phyloP scores from a whole-genome alignment of 148 eudicot genomes.

The Polygonum maritimum region DNA sequence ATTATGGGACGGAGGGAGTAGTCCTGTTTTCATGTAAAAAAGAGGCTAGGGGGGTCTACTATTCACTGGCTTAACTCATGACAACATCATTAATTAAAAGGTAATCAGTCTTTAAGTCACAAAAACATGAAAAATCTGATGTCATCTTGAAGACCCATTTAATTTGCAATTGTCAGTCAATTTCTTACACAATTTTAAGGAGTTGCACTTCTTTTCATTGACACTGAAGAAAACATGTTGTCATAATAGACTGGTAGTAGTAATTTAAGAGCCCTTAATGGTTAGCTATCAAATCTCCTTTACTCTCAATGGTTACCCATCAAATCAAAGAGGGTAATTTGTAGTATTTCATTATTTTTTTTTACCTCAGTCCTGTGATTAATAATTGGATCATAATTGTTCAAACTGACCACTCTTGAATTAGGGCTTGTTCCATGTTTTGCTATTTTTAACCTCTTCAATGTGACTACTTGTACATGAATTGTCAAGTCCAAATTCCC shows the following conservation, averaged over 20 bases:
- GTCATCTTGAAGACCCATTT: background rate
- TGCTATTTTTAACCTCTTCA: too few relatives aligned
- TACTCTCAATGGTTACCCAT: background rate
- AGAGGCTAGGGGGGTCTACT: background rate
- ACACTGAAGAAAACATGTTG: background rate
- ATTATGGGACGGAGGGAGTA: too few relatives aligned
- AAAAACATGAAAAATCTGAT: background rate
- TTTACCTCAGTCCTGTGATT: background rate
- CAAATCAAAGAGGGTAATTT: background rate
- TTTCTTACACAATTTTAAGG: background rate
- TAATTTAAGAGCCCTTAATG: background rate
- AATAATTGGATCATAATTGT: background rate
- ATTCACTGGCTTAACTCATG: background rate
- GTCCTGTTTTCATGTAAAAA: background rate
- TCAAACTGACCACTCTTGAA: too few relatives aligned
- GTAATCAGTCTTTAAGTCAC: background rate
- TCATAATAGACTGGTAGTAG: background rate
- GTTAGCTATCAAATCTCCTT: background rate
- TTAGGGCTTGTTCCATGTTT: too few relatives aligned
- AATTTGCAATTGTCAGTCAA: background rate
- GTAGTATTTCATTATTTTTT: background rate
- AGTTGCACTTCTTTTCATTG: background rate
- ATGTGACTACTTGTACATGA: too few relatives aligned
- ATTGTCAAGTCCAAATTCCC: too few relatives aligned
- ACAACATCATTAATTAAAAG: background rate